Conservation (phyloP, 331 rosid species). For the Cydonia oblonga region DNA sequence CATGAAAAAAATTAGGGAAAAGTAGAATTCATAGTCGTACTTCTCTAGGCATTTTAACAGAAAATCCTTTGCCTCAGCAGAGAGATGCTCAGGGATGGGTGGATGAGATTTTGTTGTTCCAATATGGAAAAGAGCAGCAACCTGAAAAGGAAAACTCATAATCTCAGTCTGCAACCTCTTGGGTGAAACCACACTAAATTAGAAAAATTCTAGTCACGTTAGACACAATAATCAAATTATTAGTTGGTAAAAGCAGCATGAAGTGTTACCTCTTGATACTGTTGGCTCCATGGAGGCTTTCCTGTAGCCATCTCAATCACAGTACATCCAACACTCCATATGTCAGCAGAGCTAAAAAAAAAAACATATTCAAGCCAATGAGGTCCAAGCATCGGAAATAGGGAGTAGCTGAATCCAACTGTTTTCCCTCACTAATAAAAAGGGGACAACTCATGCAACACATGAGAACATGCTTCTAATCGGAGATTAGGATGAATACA, state of each 20-base stretch:
- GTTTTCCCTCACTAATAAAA: neutral
- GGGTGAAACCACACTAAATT: neutral
- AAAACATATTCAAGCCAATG: constrained; percentile 11
- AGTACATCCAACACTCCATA: constrained; percentile 87
- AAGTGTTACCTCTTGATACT: constrained; percentile 61
- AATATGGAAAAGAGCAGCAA: constrained; percentile 48
- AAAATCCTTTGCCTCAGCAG: constrained; percentile 64
- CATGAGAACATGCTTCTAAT: neutral
- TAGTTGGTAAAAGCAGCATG: neutral
- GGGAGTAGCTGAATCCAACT: neutral
- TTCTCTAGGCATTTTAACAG: constrained; percentile 58
- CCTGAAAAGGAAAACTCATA: constrained; percentile 32
- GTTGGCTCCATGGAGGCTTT: constrained; percentile 89
- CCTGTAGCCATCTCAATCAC: constrained; percentile 85
- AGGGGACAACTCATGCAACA: neutral
- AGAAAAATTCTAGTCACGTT: neutral
- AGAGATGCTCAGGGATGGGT: constrained; percentile 74
- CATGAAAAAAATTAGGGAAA: neutral
- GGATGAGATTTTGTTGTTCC: constrained; percentile 68
- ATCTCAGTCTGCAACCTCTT: constrained; percentile 14
- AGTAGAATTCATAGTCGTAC: constrained; percentile 23
- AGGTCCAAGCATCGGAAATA: constrained; percentile 15
- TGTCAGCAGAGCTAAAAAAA: constrained; percentile 61
- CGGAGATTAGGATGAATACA: neutral
- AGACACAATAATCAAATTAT: neutral